A percentile compares a stretch with the other conserved stretches of the same genome.
phyloP scores from a whole-genome alignment of 2,329 filamentous ascomycete genomes.

The Neoarthrinium moseri region DNA sequence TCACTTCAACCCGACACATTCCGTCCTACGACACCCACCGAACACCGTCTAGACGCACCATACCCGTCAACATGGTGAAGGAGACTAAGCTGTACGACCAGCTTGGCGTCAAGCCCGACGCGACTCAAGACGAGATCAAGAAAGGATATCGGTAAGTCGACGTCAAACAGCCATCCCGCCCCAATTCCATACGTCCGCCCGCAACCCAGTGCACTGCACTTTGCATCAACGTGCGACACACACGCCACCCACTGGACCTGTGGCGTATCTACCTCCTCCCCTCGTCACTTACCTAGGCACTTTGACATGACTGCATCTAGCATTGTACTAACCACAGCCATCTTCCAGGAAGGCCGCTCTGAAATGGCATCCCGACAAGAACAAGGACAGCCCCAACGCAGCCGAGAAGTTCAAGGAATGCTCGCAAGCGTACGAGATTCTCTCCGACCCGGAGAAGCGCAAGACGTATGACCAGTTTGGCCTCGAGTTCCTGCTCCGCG shows the following conservation, averaged over 20 bases:
- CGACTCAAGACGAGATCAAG: slow-evolving; percentile 92
- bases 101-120: slow-evolving; percentile 74
- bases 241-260: too few relatives aligned
- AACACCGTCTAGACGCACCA: too few relatives aligned
- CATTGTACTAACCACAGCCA: slow-evolving; percentile 32
- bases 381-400: slow-evolving; percentile 83
- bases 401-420: slow-evolving; percentile 97
- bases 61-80: slow-evolving; percentile 74
- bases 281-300: too few relatives aligned
- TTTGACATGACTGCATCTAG: slow-evolving; percentile 7
- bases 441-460: slow-evolving; percentile 95
- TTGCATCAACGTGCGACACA: too few relatives aligned
- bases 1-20: slow-evolving; percentile 4
- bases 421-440: slow-evolving; percentile 96
- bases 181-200: too few relatives aligned
- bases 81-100: slow-evolving; percentile 95
- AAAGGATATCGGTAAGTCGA: slow-evolving; percentile 82
- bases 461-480: slow-evolving; percentile 94
- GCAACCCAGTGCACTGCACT: too few relatives aligned
- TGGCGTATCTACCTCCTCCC: too few relatives aligned
- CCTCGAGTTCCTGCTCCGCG: slow-evolving; percentile 85
- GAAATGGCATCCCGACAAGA: slow-evolving; percentile 97
- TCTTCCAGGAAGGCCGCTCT: slow-evolving; percentile 73
- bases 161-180: too few relatives aligned
- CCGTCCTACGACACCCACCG: not conserved